A percentile compares a stretch with the other conserved stretches of the same genome.
These are phyloP conservation scores for Rosa multiflora DNA, from an alignment of 306 rosid species.

Conservation along the genomic window DNA sequence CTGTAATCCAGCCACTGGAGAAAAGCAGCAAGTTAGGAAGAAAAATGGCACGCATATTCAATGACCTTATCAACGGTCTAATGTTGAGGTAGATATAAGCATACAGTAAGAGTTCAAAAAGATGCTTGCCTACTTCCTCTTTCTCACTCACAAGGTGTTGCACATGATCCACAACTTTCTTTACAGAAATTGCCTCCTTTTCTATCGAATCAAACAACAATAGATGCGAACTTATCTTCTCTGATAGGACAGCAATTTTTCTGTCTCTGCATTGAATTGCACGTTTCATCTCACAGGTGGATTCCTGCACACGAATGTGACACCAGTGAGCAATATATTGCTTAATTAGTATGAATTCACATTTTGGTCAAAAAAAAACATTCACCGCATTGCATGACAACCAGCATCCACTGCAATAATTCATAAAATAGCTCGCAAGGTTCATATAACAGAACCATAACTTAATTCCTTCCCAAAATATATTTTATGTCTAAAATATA, in stretches of 20 bases:
- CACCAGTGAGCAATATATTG: background rate
- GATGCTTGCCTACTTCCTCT: conserved; percentile 70
- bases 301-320: conserved; percentile 45
- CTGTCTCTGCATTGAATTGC: conserved; percentile 54
- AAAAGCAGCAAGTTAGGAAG: conserved; percentile 23
- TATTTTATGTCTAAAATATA: background rate
- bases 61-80: background rate
- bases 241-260: conserved; percentile 58
- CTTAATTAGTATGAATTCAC: background rate
- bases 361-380: background rate
- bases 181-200: conserved; percentile 60
- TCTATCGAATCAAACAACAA: conserved; percentile 67
- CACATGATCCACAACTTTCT: conserved; percentile 56
- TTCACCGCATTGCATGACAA: background rate
- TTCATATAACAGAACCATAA: background rate
- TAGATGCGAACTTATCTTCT: conserved; percentile 63
- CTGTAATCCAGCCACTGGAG: conserved; percentile 56
- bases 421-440: background rate
- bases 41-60: conserved; percentile 10
- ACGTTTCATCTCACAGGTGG: conserved; percentile 56
- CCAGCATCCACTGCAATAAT: background rate
- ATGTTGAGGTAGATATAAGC: conserved; percentile 18
- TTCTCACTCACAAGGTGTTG: conserved; percentile 54
- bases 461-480: background rate
- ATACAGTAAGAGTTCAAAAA: conserved; percentile 19